A percentile compares a stretch with the other conserved stretches of the same genome.
phyloP scores from a whole-genome alignment of 306 rosid genomes.

The Clitoria ternatea region DNA sequence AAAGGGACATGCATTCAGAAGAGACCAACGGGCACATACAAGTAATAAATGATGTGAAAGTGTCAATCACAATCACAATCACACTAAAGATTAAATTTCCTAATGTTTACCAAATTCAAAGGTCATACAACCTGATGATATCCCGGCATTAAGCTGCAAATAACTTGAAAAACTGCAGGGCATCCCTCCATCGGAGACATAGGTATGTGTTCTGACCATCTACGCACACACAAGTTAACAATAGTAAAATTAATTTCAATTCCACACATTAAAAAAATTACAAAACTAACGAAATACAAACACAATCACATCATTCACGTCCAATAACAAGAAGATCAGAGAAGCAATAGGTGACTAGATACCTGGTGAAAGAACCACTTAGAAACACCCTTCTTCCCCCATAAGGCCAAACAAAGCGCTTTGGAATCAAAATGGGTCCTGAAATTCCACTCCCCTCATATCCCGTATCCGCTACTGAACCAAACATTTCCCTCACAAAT shows the following conservation, averaged over 20 bases:
- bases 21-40: background rate
- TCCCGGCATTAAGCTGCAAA: conserved; percentile 76
- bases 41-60: background rate
- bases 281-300: background rate
- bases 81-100: conserved; percentile 11
- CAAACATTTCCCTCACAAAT: conserved; percentile 44
- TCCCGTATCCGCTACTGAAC: conserved; percentile 46
- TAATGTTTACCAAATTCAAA: conserved; percentile 15
- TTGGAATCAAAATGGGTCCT: conserved; percentile 53
- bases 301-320: background rate
- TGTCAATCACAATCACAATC: conserved; percentile 7
- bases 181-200: conserved; percentile 81
- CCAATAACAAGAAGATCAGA: conserved; percentile 7
- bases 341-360: background rate
- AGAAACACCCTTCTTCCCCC: conserved; percentile 76
- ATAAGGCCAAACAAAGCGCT: conserved; percentile 65
- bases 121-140: conserved; percentile 63
- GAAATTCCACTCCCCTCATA: conserved; percentile 42
- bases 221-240: conserved; percentile 31
- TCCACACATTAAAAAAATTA: background rate
- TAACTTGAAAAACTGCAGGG: conserved; percentile 73
- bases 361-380: conserved; percentile 75
- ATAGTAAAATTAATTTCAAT: conserved; percentile 19
- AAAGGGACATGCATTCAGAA: conserved; percentile 2
- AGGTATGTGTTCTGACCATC: conserved; percentile 65